These are phyloP conservation scores for Pseudogymnoascus sp. DNA, from an alignment of 2,329 filamentous ascomycete species.

Conservation along the genomic window DNA sequence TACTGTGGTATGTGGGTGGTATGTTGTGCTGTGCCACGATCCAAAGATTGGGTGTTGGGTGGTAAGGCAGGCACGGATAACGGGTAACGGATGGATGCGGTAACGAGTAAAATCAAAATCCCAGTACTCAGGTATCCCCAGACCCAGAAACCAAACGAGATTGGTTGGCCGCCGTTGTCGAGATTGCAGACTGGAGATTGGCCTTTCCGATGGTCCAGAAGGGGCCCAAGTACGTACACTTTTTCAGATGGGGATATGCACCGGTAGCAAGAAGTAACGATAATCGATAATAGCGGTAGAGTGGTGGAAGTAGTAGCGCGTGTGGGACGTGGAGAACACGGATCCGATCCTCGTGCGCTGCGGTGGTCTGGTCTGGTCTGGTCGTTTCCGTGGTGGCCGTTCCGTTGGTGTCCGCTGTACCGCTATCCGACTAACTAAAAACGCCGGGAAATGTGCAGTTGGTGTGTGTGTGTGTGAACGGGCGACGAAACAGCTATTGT, in stretches of 20 bases:
- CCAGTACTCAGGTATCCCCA: background rate
- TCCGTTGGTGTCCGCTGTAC: background rate
- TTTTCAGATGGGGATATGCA: background rate
- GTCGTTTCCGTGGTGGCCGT: background rate
- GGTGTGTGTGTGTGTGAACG: background rate
- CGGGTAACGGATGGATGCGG: background rate
- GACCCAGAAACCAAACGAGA: background rate
- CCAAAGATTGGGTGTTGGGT: background rate
- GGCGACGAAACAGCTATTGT: no score
- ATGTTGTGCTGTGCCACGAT: background rate
- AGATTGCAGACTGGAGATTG: background rate
- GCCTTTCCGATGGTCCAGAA: background rate
- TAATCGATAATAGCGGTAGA: background rate
- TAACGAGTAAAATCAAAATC: no score
- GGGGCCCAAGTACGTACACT: background rate
- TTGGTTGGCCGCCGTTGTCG: background rate
- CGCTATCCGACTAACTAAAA: background rate
- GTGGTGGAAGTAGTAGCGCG: background rate
- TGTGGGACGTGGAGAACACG: background rate
- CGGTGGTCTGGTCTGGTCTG: no score
- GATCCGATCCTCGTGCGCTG: background rate
- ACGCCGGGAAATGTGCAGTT: background rate
- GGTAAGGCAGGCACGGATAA: background rate
- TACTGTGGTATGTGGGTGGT: background rate
- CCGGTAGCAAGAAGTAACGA: background rate